Evolutionary conservation across 225 moss, liverwort and hornwort species (phyloP), one percentile per base, ranked within the genome.

Genomic region (Neckera pumila): DNA sequence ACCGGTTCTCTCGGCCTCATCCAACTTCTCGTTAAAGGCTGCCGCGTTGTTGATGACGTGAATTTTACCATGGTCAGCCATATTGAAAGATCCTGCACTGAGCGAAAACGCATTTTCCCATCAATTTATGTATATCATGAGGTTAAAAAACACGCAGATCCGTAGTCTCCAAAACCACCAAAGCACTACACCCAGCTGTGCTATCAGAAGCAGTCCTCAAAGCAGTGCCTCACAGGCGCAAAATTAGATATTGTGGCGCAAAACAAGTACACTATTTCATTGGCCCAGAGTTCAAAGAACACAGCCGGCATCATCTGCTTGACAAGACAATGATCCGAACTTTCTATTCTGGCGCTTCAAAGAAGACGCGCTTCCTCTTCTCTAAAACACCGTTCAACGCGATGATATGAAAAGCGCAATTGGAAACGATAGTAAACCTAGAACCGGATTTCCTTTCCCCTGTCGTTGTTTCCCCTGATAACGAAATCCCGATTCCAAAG

Each of bases 11-110:
- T 78, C 79, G 38, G 92, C 88, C 88, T 92, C 96, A 77, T 87
- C 94, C 96, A 90, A 90, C 94, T 96, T 95, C n/a, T 70, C 84
- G 36, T 95, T 89, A 89, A 93, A 98, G 71, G 89, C 94, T 56
- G 61, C 16, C 56, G 58, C 8, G 87, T 38, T 60, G 49, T 79
- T 80, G 60, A 98, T 92, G 59, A 84, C 43, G 19, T 88, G 84
- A 36, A 95, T 90, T 28, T 88, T 93, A 31, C 91, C 94, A 63
- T 94, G 92, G 65, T 96, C 92, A 38, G 88, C 90, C 94, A 95
- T 95, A 13, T 59, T 56, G 34, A 43, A 81, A 76, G 73, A 61
- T 65, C 20, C 93, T 93, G 91, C 85, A 85, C 66, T 66, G 49
- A 56, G 33, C 43, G 20, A 49, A 53, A 89, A 16, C 61, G 26